Percentiles rank a stretch among this genome's conserved stretches.
phyloP scores from a whole-genome alignment of 306 rosid genomes.

The Mucuna pruriens region DNA sequence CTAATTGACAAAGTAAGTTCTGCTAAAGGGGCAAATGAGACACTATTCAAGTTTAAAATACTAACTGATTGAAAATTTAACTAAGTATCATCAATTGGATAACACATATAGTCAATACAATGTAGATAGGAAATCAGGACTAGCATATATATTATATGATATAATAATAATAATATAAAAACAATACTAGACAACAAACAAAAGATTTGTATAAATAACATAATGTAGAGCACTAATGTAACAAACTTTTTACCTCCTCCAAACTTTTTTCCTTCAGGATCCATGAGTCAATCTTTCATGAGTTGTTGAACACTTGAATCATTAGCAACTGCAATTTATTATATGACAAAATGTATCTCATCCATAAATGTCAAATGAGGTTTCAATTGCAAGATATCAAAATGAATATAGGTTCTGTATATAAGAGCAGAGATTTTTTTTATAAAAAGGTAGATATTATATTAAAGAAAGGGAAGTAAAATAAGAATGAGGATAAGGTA shows the following conservation, averaged over 20 bases:
- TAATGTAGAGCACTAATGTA: slow-evolving; percentile 10
- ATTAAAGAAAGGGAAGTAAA: too few species aligned
- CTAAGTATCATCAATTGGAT: background rate
- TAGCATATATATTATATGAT: background rate
- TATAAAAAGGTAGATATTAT: background rate
- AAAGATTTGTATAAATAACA: background rate
- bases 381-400: slow-evolving; percentile 6
- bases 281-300: slow-evolving; percentile 69
- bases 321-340: slow-evolving; percentile 56
- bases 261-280: slow-evolving; percentile 74
- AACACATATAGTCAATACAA: background rate
- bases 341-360: slow-evolving; percentile 12
- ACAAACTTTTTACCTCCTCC: slow-evolving; percentile 71
- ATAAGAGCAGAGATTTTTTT: background rate
- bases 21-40: background rate
- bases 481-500: too few species aligned
- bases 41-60: background rate
- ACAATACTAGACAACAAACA: background rate
- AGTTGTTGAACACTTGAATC: slow-evolving; percentile 37
- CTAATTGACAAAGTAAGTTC: background rate
- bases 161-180: too few species aligned
- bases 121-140: background rate
- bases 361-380: slow-evolving; percentile 29
- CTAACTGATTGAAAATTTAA: background rate
- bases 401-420: slow-evolving; percentile 6